phyloP scores from a whole-genome alignment of 352 stramenopile species.

The Phytophthora palmivora region DNA sequence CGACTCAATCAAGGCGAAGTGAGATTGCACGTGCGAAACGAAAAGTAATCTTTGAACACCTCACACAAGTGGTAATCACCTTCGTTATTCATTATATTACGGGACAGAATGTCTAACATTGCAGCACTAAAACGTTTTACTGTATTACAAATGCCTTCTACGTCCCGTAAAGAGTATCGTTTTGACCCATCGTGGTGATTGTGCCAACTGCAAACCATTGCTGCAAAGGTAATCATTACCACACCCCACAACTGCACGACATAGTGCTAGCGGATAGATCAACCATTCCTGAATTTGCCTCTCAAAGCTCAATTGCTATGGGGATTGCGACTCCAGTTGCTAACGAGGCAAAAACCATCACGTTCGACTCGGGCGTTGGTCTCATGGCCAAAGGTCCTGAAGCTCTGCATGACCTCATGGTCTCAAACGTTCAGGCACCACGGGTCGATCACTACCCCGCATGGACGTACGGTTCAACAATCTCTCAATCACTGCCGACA shows the following conservation, averaged over 20 bases:
- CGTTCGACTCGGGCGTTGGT: conserved; percentile 25
- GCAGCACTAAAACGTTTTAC: too few relatives aligned
- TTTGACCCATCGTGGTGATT: conserved; percentile 8
- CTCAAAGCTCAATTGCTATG: conserved; percentile 7
- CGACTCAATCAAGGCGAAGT: not conserved
- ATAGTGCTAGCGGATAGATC: not conserved
- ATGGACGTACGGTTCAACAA: conserved; percentile 57
- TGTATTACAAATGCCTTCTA: too few relatives aligned
- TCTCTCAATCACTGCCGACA: conserved; percentile 44
- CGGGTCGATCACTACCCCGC: conserved; percentile 41
- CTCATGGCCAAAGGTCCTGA: conserved; percentile 45
- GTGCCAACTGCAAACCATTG: not conserved
- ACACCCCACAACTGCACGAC: conserved; percentile 7
- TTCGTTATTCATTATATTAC: too few relatives aligned
- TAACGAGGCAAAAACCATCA: conserved; percentile 20
- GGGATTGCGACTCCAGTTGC: conserved; percentile 13
- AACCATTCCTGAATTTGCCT: conserved; percentile 29
- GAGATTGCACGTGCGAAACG: not conserved
- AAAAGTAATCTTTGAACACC: conserved; percentile 2
- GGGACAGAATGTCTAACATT: too few relatives aligned
- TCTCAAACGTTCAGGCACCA: conserved; percentile 30
- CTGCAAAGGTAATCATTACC: conserved; percentile 7
- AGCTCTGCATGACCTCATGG: conserved; percentile 39
- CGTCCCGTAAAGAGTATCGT: too few relatives aligned
- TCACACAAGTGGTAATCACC: not conserved